Conservation (phyloP, 352 stramenopile species). For the Thraustochytrium striatum region DNA sequence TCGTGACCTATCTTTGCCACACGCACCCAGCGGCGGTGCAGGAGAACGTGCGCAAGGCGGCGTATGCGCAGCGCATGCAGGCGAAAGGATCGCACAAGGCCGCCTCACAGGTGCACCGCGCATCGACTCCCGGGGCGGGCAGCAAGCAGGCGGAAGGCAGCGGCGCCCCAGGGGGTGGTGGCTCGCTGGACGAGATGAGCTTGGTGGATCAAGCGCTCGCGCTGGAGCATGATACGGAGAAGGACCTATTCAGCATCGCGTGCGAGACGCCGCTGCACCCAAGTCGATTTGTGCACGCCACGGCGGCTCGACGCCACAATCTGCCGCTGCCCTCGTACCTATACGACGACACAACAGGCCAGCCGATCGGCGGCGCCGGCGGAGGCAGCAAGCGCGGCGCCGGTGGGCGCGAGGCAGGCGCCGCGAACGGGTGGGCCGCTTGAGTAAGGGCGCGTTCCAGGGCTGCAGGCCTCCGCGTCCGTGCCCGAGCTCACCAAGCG, state of each 20-base stretch:
- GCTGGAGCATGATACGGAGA: background rate
- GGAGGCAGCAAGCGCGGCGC: background rate
- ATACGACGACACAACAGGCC: background rate
- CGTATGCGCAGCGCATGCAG: background rate
- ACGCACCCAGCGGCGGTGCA: background rate
- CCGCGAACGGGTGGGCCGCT: background rate
- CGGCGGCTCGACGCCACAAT: background rate
- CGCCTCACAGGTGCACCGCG: background rate
- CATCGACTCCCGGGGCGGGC: background rate
- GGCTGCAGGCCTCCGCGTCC: background rate
- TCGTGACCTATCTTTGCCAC: background rate
- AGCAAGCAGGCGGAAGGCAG: background rate
- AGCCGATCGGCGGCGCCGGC: background rate
- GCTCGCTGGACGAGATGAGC: slow-evolving; percentile 1
- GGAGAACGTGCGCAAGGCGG: background rate
- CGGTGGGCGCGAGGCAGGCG: background rate
- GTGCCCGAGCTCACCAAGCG: too few species aligned
- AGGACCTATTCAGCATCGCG: background rate
- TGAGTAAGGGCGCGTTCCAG: background rate
- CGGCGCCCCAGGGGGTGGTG: background rate
- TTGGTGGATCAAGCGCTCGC: slow-evolving; percentile 1
- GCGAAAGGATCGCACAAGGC: background rate
- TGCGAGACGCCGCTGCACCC: slow-evolving; percentile 1
- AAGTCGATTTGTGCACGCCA: background rate
- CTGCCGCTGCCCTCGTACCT: background rate